Evolutionary conservation across 495 filamentous ascomycete species (phyloP), one percentile per base, ranked within the genome.

Genomic region (Aspergillus bridgeri): DNA sequence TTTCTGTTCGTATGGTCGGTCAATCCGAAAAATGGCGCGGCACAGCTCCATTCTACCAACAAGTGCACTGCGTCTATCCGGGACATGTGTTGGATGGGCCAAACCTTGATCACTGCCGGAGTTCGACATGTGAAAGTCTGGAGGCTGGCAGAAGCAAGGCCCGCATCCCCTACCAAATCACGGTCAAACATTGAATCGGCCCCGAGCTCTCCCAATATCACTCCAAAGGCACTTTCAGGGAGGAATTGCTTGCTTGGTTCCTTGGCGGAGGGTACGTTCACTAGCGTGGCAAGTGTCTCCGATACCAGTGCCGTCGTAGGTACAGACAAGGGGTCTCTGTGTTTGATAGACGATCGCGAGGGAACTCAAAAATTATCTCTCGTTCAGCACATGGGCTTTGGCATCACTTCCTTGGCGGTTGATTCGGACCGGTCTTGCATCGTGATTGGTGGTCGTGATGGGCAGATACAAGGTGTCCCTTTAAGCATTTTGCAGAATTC

Each of bases 101-200:
- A 76, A 53, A 79, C 69, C 33, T 68, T 92, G 46, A 74, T 92
- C 20, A 90, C 87, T 25, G 81, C 90, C 23, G 94, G 94, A 18
- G 88, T 92, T 46, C 84, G 94, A 51, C 92, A 97, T 76, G 85
- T 96, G 63, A 98, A 98, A 70, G 82, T 95, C 27, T 98, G 94
- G 94, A 82, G 88, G 60, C 82, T 91, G 18, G 89, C 93, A 27
- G 87, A 90, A 9, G 67, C 60, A 13, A 66, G 68, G 63, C 60
- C 75, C 50, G 73, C 65, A 11, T 80, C 80, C 15, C 79, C 78
- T 0, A 66, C 75, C 13, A 84, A 83, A 56, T 66, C 73, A 57
- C 81, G 79, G 18, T 56, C 69, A 56, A 76, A 71, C 58, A 51
- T 64, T 21, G 81, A 81, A 25, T 69, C 67, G 18, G 60, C 60